Conservation (phyloP, 129 eudicot species). For the Flaveria brownii region DNA sequence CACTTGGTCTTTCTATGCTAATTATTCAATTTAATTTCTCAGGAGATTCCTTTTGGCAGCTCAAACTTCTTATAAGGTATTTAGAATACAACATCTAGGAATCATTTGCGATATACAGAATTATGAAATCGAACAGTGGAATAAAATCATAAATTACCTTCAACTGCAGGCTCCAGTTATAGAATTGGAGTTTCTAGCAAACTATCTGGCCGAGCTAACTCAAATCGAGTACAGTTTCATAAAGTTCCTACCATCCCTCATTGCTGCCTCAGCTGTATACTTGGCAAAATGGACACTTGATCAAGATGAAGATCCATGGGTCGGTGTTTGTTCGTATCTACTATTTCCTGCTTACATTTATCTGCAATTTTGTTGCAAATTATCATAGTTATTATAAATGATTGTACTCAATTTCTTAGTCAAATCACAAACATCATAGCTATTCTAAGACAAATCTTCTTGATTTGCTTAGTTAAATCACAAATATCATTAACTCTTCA, state of each 20-base stretch:
- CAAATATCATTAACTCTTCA: slow-evolving; percentile 12
- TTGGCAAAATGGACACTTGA: slow-evolving; percentile 95
- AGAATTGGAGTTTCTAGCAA: slow-evolving; percentile 37
- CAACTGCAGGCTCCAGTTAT: slow-evolving; percentile 38
- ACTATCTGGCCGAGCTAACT: slow-evolving; percentile 36
- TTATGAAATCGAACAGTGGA: slow-evolving; percentile 19
- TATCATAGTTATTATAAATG: background rate
- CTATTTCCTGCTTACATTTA: slow-evolving; percentile 6
- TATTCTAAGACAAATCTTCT: background rate
- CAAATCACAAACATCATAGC: slow-evolving; percentile 15
- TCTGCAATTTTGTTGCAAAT: background rate
- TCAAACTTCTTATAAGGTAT: slow-evolving; percentile 68
- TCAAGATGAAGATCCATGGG: slow-evolving; percentile 90
- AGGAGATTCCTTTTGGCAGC: slow-evolving; percentile 95
- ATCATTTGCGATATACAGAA: slow-evolving; percentile 5
- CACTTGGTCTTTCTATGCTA: background rate
- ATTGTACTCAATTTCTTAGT: background rate
- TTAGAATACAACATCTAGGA: background rate
- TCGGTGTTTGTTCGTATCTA: slow-evolving; percentile 29
- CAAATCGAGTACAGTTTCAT: slow-evolving; percentile 53
- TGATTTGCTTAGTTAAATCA: slow-evolving; percentile 11
- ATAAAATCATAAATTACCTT: background rate
- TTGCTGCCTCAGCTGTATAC: slow-evolving; percentile 89
- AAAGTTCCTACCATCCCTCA: slow-evolving; percentile 77
- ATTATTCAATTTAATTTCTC: slow-evolving; percentile 23